Base-by-base conservation (phyloP, 768 basidiomycete species). In the Calocybe indica region DNA sequence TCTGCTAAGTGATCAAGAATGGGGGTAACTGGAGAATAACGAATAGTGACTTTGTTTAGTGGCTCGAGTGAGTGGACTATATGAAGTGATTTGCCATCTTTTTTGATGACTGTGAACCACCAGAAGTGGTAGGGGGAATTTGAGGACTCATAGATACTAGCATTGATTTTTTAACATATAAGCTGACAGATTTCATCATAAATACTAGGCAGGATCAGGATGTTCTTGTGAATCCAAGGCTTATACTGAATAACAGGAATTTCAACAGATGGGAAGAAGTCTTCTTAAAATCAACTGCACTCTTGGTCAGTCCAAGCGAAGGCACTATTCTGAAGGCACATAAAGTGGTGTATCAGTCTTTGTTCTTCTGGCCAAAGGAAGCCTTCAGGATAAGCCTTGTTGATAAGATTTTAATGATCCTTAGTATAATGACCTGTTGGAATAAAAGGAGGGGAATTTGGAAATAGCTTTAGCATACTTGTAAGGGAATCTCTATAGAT, bases 131-230 rank as follows among this genome's bases (percentile, higher is more conserved):
- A 76, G 0, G 69, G 70, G 0, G 62, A 62, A 33, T 71, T 62
- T 0, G 63, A 69, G 0, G 60, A 65, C 52, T 77, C 65, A 44
- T 73, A 75, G 0, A 72, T 63, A 0, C 74, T 69, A 0, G 69
- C 55, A 0, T 50, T 58, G 7, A 73, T 61, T 48, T 75, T 75
- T 1, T 53, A 47, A 12, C 62, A 56, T 7, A 74, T 58, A 0
- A 72, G 43, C 4, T 55, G 33, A n/a, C 53, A 52, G 11, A 74
- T 62, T 43, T 68, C 48, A 7, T 67, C 46, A 50, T 48, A 62
- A 22, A 63, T 66, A 36, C 53, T 55, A 30, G 56, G 64, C 0
- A 64, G 62, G 5, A 65, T 65, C 0, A 68, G 69, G 6, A 70
- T 67, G 34, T 61, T 61, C 9, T 51, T 46, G 28, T 40, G 45